Evolutionary conservation across 768 basidiomycete species (phyloP).

Genomic region (Rhodotorula toruloides): DNA sequence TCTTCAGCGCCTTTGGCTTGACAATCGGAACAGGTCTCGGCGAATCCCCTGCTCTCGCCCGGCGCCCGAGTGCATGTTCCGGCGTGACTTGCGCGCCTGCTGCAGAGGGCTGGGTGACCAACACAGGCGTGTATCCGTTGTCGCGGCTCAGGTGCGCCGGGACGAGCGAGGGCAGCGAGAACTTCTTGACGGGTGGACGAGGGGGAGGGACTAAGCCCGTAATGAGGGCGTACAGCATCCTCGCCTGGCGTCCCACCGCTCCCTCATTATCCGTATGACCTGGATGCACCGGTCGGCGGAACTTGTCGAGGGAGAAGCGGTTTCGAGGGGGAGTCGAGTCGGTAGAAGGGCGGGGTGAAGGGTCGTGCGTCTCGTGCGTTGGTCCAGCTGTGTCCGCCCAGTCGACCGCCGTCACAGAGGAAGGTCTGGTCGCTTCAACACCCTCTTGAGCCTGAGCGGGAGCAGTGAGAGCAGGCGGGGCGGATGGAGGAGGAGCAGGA

Average conservation of each 20-base stretch:
- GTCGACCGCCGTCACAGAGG: no score
- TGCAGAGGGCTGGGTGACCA: no score
- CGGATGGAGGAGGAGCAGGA: no score
- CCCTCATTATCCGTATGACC: background rate
- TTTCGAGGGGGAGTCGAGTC: no score
- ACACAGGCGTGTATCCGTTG: background rate
- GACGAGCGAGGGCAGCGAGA: background rate
- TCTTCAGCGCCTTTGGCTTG: constrained; percentile 22
- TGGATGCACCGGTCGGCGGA: constrained; percentile 1
- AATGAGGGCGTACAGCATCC: constrained; percentile 12
- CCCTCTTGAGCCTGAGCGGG: no score
- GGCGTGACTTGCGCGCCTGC: no score
- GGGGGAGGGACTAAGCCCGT: constrained; percentile 6
- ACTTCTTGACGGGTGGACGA: background rate
- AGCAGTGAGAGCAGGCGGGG: no score
- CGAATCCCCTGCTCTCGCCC: no score
- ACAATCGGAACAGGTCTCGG: constrained; percentile 2
- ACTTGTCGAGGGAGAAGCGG: constrained; percentile 1
- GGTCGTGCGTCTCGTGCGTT: background rate
- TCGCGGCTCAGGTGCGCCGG: background rate
- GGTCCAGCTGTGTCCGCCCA: no score
- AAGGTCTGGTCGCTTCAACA: no score
- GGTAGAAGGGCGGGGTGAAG: background rate
- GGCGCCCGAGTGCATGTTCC: background rate
- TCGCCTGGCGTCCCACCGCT: constrained; percentile 8